Evolutionary conservation across 169 alveolate genomes (phyloP), one percentile per base, ranked within the genome.

Genomic region (Plasmodium reichenowi): DNA sequence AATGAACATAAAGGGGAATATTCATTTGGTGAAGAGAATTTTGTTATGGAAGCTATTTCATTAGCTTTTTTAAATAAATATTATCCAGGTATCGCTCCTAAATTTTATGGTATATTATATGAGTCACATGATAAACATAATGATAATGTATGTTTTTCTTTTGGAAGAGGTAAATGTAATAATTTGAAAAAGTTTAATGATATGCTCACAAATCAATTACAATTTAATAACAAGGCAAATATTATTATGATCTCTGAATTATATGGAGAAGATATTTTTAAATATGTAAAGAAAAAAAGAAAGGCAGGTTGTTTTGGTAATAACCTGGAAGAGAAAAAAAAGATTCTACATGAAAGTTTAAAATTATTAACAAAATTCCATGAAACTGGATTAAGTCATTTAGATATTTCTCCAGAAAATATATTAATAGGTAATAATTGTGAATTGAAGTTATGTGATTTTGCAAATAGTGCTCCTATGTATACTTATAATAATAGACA

Each of bases 351-450:
- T 52, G 80, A 92, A n/a, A 68, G 93, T 43, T 88, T 66, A 45
- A 66, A 80, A 76, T 80, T 89, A 20, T 71, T 94, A 52, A 85
- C 74, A 50, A 54, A 89, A 8, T 86, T 94, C 43, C 96, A 94
- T 58, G 64, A 88, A 17, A 93, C 93, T 17, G 96, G 96, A 13
- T 54, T 94, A 2, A 78, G 95, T 12, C 96, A 94, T 78, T 93
- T 94, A 17, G 96, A 94, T 67, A 54, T 94, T n/a, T 93, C 96
- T 12, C 96, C 96, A 8, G 96, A 94, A 62, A 94, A 94, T 87
- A 93, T 94, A 24, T 92, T 94, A 29, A 88, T 94, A 26, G 86
- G 94, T 2, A 88, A 91, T 1, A 74, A 62, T 50, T 74, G 60
- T 24, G 94, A 93, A 71, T 88, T 94, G 60, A 89, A 89, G 62